Evolutionary conservation across 176 grass and related monocot species (phyloP), one percentile per base, ranked within the genome.

Genomic region (Pontederia paniculata): DNA sequence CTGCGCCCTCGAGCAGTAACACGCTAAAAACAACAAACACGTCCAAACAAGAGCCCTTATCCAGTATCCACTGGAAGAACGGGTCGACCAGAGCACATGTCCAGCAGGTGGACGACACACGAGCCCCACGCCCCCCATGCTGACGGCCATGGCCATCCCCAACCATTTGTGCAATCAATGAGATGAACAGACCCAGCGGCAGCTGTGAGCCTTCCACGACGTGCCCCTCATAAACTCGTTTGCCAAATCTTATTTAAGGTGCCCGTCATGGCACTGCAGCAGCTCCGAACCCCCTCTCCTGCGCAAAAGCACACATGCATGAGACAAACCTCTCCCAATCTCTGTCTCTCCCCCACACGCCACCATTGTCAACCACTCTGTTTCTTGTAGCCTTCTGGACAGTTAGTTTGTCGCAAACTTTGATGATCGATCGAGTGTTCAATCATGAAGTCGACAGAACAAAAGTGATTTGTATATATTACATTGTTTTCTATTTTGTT

Each of bases 371-470:
- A 31, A 31, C 25, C 25, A 31, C 25, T 31, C 25, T 31, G 25
- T 31, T 31, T 31, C 25, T 31, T 31, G 25, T 10, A 18, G 14
- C 50, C 9, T 53, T 19, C 8, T 2, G 19, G 0, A 17, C 49
- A 51, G 16, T 51, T 1, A 9, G 16, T 15, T 19, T 17, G 1
- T 15, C 0, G 8, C 49, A 17, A 4, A 51, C 1, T 8, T 4
- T 0, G 49, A 0, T 31, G 14, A 57, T 17, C 48, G 12, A 66
- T 5, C 25, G 25, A 31, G n/a, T 66, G 46, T 22, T 66, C 63
- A 66, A 41, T 42, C 47, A 42, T 16, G 21, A 66, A 52, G 63
- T 72, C 37, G 54, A 48, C 56, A 72, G 6, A 62, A 48, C 49
- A 18, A 51, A 51, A 1, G 1, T 1, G 5, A 1, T 31, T 1